A percentile compares a stretch with the other conserved stretches of the same genome.
phyloP scores from a whole-genome alignment of 345 rosid species.

The Capsella bursapastoris region DNA sequence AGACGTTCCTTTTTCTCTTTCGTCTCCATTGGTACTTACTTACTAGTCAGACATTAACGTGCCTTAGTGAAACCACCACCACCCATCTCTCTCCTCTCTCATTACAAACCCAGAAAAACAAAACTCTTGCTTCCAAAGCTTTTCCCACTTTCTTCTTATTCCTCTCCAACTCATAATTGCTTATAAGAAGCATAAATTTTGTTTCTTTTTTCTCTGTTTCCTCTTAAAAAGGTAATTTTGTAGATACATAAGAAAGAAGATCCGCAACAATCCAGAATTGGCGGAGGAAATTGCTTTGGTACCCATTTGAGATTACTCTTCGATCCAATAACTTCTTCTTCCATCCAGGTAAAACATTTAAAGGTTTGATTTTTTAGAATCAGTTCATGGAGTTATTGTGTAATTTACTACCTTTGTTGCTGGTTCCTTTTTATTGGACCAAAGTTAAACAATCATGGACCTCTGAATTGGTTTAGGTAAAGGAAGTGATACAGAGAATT shows the following conservation, averaged over 20 bases:
- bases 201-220: background rate
- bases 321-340: background rate
- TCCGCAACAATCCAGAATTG: constrained; percentile 7
- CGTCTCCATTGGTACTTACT: constrained; percentile 35
- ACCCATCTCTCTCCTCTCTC: constrained; percentile 16
- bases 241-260: constrained; percentile 2
- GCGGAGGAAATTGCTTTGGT: background rate
- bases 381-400: background rate
- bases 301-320: background rate
- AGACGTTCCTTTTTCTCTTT: constrained; percentile 21
- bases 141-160: constrained; percentile 10
- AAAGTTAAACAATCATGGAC: background rate
- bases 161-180: background rate
- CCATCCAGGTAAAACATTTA: background rate
- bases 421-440: background rate
- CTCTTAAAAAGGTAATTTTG: background rate
- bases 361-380: background rate
- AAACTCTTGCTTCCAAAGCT: constrained; percentile 28
- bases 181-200: background rate
- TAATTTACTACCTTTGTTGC: background rate
- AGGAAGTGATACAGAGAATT: background rate
- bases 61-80: constrained; percentile 31
- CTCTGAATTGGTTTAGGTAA: constrained; percentile 24
- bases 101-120: constrained; percentile 3
- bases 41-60: constrained; percentile 44